Evolutionary conservation across 2,329 filamentous ascomycete genomes (phyloP), one percentile per base, ranked within the genome.

Genomic region (Huntiella decipiens): DNA sequence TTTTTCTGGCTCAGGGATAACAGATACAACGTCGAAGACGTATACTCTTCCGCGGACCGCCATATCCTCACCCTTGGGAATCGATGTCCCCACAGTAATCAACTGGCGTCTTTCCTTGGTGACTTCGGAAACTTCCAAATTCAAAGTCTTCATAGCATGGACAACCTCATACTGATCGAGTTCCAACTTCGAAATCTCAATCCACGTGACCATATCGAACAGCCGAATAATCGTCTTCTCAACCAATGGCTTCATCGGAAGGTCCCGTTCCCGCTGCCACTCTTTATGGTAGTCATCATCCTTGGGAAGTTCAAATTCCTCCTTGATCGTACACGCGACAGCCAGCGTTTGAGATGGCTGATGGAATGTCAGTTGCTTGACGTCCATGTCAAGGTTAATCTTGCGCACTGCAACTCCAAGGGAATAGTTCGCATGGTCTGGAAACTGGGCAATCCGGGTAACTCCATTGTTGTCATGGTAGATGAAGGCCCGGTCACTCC

Each of bases 1-100:
- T 5, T 74, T 74, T 13, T 77, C 83, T 0, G 86, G 86, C 51
- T 95, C 79, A 0, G 91, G 88, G 1, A 95, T 88, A 31, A 98
- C 91, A 32, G 79, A 74, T 48, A 93, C 86, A 28, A 98, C 74
- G 56, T 95, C 87, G 56, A 91, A 93, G 41, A 96, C 82, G 55
- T 91, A 86, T 35, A 98, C 74, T 36, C 80, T 74, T 2, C 91
- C 91, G 39, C 82, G 77, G 0, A 86, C 80, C 1, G 87, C 79
- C 47, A 93, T 73, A 56, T 96, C 91, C 61, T 98, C 91, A 36
- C 91, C 91, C 50, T 80, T 80, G n/a, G 79, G 73, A 19, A 91
- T 72, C 1, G 85, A 80, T 0, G 88, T 94, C 11, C 88, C 91
- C 1, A 95, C 79, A 0, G 79, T 77, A 43, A 98, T 71, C 40